Evolutionary conservation across 805 yeast genomes (phyloP), one percentile per base, ranked within the genome.

Genomic region (Barnettozyma populi): DNA sequence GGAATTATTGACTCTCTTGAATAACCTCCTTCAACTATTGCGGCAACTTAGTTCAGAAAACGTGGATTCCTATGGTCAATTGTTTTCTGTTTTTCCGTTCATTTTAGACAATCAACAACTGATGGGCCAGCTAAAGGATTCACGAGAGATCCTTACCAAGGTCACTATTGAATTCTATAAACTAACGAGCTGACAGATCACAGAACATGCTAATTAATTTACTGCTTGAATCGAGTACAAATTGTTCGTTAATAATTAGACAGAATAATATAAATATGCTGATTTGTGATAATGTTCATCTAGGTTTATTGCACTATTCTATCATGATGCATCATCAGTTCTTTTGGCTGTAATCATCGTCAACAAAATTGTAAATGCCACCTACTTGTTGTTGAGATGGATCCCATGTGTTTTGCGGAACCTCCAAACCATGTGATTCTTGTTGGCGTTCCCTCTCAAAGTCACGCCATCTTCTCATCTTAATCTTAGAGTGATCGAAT

Each of bases 391-490:
- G 50, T 32, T 48, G 51, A 7, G 59, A 48, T 16, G 65, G 65
- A 44, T 61, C 59, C 65, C 65, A 61, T 7, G 59, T 44, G 44
- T 46, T 59, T 24, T 53, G 51, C 34, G 65, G 65, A 7, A 47
- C 56, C 43, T 54, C 56, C n/a, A 60, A 35, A 2, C 45, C 35
- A n/a, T 47, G 41, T 16, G 47, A 36, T 11, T 41, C 46, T 7
- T 45, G 47, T 40, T 53, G 61, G 27, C 65, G 63, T 37, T 85
- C 89, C 55, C 86, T 72, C 66, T 90, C 97, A 71, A 80, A 90
- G 55, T 94, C 98, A 63, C 88, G 79, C 99, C 99, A 94, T 50
- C 92, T 76, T 74, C 84, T 87, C 92, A 92, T 90, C 44, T 79
- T 78, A 62, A 94, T 94, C 60, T 79, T 79, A 1, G 95, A 81